phyloP scores from a whole-genome alignment of 306 rosid species.

The Rosa rugosa region DNA sequence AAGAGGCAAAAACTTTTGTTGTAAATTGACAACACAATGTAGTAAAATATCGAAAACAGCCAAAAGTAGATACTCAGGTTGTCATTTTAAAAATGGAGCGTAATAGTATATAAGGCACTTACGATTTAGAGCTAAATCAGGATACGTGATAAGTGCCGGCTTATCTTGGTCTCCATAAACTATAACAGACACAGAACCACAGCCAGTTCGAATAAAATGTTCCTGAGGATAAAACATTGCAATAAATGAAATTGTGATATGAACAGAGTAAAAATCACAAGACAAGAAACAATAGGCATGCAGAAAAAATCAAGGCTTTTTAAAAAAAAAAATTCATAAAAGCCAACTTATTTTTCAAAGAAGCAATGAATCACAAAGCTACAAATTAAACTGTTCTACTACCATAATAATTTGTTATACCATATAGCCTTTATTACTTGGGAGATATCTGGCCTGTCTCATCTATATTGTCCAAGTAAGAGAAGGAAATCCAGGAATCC shows the following conservation, averaged over 20 bases:
- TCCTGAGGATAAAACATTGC: conserved; percentile 47
- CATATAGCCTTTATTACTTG: conserved; percentile 3
- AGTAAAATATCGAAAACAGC: neutral
- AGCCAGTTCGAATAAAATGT: conserved; percentile 67
- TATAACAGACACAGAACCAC: conserved; percentile 83
- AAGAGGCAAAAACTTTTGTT: neutral
- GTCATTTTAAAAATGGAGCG: neutral
- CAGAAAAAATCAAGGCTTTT: conserved; percentile 11
- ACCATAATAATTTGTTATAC: conserved; percentile 11
- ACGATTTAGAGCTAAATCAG: conserved; percentile 90
- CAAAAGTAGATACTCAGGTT: neutral
- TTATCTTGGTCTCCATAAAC: conserved; percentile 84
- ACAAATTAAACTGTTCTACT: conserved; percentile 4
- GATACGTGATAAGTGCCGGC: conserved; percentile 86
- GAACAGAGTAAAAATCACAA: neutral
- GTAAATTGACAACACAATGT: neutral
- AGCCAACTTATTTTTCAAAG: conserved; percentile 2
- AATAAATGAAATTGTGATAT: neutral
- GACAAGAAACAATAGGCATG: neutral
- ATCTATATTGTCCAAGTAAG: conserved; percentile 30
- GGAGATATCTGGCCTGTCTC: conserved; percentile 29
- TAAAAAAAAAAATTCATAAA: neutral
- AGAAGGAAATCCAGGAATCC: conserved; percentile 18
- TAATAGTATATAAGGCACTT: conserved; percentile 28
- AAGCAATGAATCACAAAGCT: conserved; percentile 8